Base-by-base conservation (phyloP, 1,284 basidiomycete genomes). In the Tremellales sp. region DNA sequence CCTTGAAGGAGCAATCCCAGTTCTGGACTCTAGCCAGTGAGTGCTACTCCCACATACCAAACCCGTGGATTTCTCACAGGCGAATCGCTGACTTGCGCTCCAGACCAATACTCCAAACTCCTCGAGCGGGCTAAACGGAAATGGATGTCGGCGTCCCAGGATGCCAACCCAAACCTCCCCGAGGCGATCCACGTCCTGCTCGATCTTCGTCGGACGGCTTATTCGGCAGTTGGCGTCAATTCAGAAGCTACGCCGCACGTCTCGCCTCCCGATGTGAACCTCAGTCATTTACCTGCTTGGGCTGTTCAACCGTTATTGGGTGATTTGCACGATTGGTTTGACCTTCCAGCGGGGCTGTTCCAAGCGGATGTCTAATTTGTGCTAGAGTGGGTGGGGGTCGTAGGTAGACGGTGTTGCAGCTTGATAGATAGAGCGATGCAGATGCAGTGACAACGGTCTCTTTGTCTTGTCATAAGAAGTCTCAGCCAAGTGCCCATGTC, bases 111-210 rank as follows among this genome's bases (percentile, higher is more conserved):
- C 48, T 67, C 67, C 35, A 64, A 64, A 23, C 64, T 74, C 1
- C 69, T 75, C 27, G 65, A 70, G 40, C 58, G 71, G 15, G 73
- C 73, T 21, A 67, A 70, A 43, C 55, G 68, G 13, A 70, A 70
- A 46, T 70, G 66, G 68, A 57, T 65, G 2, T 31, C 49, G 8
- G 53, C 56, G 39, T 39, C 48, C 22, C 45, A 45, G 17, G 54
- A 53, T 25, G 44, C 57, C 29, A 61, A 61, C 47, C 55, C 61
- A 3, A 57, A 57, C n/a, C 62, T 73, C 2, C 70, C 73, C 1
- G 71, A 72, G 43, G 73, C 73, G 4, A 72, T 75, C 35, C 67
- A 68, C 46, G 70, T 70, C 23, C 58, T 75, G 6, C 64, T 74
- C 37, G 73, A 75, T 50, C 62, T 75, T 17, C 63, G 71, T 7